Evolutionary conservation across 2,329 filamentous ascomycete species (phyloP), one percentile per base, ranked within the genome.

Genomic region (Fusarium nurragi): DNA sequence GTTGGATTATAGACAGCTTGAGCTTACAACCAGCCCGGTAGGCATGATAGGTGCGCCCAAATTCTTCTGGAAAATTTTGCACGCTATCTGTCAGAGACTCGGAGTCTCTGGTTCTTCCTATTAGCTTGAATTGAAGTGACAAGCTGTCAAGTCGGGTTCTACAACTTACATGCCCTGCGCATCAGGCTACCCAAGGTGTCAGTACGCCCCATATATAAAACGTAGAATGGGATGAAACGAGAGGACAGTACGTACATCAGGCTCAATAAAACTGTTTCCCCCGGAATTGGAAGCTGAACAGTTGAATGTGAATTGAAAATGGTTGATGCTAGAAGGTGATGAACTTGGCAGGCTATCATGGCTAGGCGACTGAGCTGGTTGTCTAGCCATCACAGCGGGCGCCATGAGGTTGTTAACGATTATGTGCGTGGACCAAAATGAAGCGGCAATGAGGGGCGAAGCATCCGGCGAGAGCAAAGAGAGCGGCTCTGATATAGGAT

Each of bases 21-120:
- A 43, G 77, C 80, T 66, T 72, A 83, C 80, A 82, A 21, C 80
- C 80, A 41, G 80, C 79, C 54, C 75, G 75, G 56, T 81, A 83
- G 4, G 80, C 79, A 64, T 82, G 80, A 69, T 81, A 83, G 4
- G 79, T 83, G 26, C 80, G 76, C 12, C 81, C 80, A 59, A 80
- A 81, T 59, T 79, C 76, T 49, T 77, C 74, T 2, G 79, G 79
- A 18, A 78, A 81, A 53, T 76, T 72, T 55, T 73, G 72, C n/a
- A 81, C 75, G 60, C 78, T 80, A 30, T 80, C 78, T 11, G 78
- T 75, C 38, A 81, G 64, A 14, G 79, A 80, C 37, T 75, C 72
- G 1, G 77, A 79, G 39, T 72, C 70, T 56, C 66, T 70, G 32
- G 18, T 41, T 11, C 22, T 60, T 63, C 26, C 66, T 28, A 57